Evolutionary conservation across 768 basidiomycete genomes (phyloP).

Genomic region (Kwoniella newhampshirensis): DNA sequence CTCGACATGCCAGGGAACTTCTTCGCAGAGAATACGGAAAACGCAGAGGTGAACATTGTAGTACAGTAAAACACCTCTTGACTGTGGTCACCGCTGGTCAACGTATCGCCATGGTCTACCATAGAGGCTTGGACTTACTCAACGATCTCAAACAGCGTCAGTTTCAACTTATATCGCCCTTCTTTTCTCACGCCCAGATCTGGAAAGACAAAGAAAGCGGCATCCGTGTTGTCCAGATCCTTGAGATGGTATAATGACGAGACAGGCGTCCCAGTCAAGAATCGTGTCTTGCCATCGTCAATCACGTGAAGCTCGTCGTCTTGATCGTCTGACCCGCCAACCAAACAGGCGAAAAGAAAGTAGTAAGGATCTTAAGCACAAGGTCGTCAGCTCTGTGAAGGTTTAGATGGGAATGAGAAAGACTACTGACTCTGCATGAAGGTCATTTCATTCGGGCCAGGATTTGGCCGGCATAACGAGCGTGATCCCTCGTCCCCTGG

Average conservation of each 20-base stretch:
- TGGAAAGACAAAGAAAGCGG: constrained; percentile 95
- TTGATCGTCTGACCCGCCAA: constrained; percentile 67
- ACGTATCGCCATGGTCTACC: background rate
- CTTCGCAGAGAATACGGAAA: constrained; percentile 94
- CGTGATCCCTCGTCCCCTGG: constrained; percentile 11
- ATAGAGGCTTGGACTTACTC: constrained; percentile 61
- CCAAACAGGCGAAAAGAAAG: constrained; percentile 89
- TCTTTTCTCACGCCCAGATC: constrained; percentile 90
- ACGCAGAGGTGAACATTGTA: constrained; percentile 80
- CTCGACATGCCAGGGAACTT: constrained; percentile 97
- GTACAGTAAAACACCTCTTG: constrained; percentile 82
- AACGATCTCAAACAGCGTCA: constrained; percentile 83
- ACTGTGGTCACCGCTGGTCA: constrained; percentile 18
- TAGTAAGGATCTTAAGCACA: constrained; percentile 68
- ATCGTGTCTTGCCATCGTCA: constrained; percentile 87
- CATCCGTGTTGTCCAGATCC: constrained; percentile 63
- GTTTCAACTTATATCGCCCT: constrained; percentile 78
- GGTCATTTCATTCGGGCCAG: constrained; percentile 28
- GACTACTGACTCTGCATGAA: constrained; percentile 51
- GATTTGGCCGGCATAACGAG: constrained; percentile 21
- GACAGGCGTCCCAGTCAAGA: constrained; percentile 75
- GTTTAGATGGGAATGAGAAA: constrained; percentile 28
- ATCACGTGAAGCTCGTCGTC: constrained; percentile 85
- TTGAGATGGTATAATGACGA: constrained; percentile 89
- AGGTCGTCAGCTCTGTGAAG: constrained; percentile 56